Conservation (phyloP, 148 eudicot genomes). For the Rhododendron griersonianum region DNA sequence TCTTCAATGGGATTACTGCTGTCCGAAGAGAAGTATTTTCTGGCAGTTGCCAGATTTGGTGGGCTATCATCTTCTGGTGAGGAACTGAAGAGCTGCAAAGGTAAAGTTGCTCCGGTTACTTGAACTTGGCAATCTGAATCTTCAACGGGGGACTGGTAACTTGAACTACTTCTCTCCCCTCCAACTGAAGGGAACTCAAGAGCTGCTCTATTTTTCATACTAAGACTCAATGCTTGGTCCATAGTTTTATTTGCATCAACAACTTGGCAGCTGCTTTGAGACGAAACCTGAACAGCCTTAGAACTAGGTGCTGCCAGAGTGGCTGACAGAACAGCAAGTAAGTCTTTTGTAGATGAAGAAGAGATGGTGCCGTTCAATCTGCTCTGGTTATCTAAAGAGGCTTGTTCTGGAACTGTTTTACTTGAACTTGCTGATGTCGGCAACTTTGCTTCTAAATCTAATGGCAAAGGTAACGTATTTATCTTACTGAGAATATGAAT, state of each 20-base stretch:
- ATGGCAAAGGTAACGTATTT: slow-evolving; percentile 54
- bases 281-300: slow-evolving; percentile 22
- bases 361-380: slow-evolving; percentile 24
- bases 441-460: slow-evolving; percentile 28
- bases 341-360: slow-evolving; percentile 52
- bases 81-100: slow-evolving; percentile 61
- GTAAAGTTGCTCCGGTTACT: slow-evolving; percentile 38
- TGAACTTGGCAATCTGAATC: slow-evolving; percentile 58
- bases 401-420: slow-evolving; percentile 16
- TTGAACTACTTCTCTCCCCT: slow-evolving; percentile 65
- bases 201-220: slow-evolving; percentile 20
- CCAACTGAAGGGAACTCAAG: slow-evolving; percentile 29
- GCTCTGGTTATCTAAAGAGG: slow-evolving; percentile 22
- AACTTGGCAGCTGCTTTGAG: slow-evolving; percentile 33
- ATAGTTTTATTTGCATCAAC: slow-evolving; percentile 26
- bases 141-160: slow-evolving; percentile 59
- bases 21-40: slow-evolving; percentile 66
- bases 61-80: slow-evolving; percentile 58
- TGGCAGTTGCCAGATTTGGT: slow-evolving; percentile 35
- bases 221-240: slow-evolving; percentile 21
- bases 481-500: slow-evolving; percentile 65
- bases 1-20: slow-evolving; percentile 73
- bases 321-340: slow-evolving; percentile 49
- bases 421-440: slow-evolving; percentile 16
- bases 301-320: slow-evolving; percentile 35